Conservation (phyloP, 495 filamentous ascomycete genomes). For the Clohesyomyces aquaticus region DNA sequence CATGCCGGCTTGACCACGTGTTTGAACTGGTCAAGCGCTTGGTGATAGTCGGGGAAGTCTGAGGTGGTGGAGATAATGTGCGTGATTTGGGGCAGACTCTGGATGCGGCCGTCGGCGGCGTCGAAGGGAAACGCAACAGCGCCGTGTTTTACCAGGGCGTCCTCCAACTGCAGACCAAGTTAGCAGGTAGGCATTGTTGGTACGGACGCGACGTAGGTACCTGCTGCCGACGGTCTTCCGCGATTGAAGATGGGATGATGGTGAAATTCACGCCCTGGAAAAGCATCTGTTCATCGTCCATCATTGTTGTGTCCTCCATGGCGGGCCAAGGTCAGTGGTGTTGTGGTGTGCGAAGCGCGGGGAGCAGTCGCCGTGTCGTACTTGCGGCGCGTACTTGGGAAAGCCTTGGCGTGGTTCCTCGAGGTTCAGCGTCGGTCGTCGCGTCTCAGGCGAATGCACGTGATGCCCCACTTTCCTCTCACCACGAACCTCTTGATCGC, state of each 20-base stretch:
- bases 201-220: conserved; percentile 27
- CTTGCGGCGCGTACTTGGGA: not conserved
- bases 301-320: conserved; percentile 39
- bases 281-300: conserved; percentile 20
- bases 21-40: conserved; percentile 70
- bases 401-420: conserved; percentile 1
- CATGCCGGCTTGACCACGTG: conserved; percentile 85
- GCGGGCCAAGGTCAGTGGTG: not conserved
- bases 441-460: conserved; percentile 13
- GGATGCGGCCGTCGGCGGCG: conserved; percentile 32
- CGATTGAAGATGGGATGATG: conserved; percentile 27
- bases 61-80: conserved; percentile 84
- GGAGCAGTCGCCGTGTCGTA: not conserved
- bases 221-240: conserved; percentile 11
- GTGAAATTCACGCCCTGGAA: conserved; percentile 27
- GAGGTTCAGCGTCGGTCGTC: too few species aligned
- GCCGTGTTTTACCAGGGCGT: conserved; percentile 23
- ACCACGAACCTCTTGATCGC: not conserved
- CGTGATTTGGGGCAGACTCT: conserved; percentile 65
- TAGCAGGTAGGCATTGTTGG: not conserved
- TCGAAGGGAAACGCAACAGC: conserved; percentile 25
- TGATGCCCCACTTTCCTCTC: conserved; percentile 7
- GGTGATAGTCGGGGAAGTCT: conserved; percentile 83
- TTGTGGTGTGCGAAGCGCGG: not conserved
- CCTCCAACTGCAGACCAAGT: conserved; percentile 18